Evolutionary conservation across 805 yeast genomes (phyloP).

Genomic region (Candida stauntonica): DNA sequence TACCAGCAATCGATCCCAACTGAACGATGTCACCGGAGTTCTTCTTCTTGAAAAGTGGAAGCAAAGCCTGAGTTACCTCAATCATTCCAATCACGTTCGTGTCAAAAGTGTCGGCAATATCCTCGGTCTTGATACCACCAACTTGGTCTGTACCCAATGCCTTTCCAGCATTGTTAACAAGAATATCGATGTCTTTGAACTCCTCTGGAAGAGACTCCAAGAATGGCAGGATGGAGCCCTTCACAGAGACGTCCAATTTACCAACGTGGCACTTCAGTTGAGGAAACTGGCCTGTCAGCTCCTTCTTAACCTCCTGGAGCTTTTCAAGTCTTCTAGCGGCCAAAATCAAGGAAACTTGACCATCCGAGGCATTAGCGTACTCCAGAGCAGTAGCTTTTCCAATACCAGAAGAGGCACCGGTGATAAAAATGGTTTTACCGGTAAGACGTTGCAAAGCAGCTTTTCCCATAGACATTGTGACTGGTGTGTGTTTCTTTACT

Average conservation of each 20-base stretch:
- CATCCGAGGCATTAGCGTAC: constrained; percentile 71
- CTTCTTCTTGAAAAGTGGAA: constrained; percentile 66
- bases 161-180: constrained; percentile 72
- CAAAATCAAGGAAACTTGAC: constrained; percentile 63
- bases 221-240: constrained; percentile 47
- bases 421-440: constrained; percentile 74
- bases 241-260: constrained; percentile 53
- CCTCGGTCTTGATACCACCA: constrained; percentile 61
- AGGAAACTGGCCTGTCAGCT: constrained; percentile 45
- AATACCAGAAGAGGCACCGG: constrained; percentile 97
- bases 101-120: constrained; percentile 70
- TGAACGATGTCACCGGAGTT: constrained; percentile 72
- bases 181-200: constrained; percentile 59
- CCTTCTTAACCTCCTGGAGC: constrained; percentile 44
- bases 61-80: constrained; percentile 72
- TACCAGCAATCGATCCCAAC: constrained; percentile 74
- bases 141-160: constrained; percentile 78
- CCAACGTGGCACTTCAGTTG: constrained; percentile 40
- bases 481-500: background rate
- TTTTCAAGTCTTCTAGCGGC: constrained; percentile 76
- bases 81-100: constrained; percentile 88
- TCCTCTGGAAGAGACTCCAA: constrained; percentile 51
- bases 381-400: constrained; percentile 90
- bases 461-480: constrained; percentile 57
- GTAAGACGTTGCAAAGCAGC: constrained; percentile 77